Evolutionary conservation across 2,329 filamentous ascomycete genomes (phyloP).

Genomic region (Calycina herbarum): DNA sequence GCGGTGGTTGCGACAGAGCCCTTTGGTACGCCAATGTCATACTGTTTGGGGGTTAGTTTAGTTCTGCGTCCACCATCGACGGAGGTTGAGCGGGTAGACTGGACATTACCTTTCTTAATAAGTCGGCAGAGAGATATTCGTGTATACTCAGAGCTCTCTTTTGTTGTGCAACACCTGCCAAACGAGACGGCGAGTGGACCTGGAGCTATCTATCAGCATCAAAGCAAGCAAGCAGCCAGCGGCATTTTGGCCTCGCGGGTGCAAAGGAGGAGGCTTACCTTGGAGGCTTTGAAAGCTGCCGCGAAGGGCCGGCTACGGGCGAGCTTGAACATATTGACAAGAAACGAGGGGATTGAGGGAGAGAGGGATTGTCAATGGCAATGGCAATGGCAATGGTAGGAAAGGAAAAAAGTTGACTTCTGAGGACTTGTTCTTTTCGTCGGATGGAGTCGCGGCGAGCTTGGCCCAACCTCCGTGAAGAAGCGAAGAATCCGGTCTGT

Average conservation of each 20-base stretch:
- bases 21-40: constrained; percentile 90
- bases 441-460: constrained; percentile 28
- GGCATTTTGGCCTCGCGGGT: constrained; percentile 20
- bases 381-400: constrained; percentile 30
- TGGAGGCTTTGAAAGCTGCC: constrained; percentile 75
- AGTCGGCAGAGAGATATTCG: constrained; percentile 94
- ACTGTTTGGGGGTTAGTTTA: constrained; percentile 54
- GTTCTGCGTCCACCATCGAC: constrained; percentile 8
- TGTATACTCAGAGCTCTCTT: constrained; percentile 95
- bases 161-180: constrained; percentile 67
- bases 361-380: constrained; percentile 23
- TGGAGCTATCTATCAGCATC: constrained; percentile 40
- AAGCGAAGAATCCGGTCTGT: neutral
- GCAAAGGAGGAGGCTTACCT: constrained; percentile 53
- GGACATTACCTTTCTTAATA: constrained; percentile 67
- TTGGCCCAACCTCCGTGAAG: constrained; percentile 9
- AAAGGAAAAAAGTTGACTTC: constrained; percentile 23
- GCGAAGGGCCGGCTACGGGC: constrained; percentile 79
- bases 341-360: constrained; percentile 20
- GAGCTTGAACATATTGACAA: constrained; percentile 78
- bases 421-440: constrained; percentile 21
- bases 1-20: constrained; percentile 81
- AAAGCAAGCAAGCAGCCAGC: constrained; percentile 18
- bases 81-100: constrained; percentile 22
- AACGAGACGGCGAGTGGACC: constrained; percentile 52